phyloP scores from a whole-genome alignment of 139 green algal species.

The Chlorella sp. region DNA sequence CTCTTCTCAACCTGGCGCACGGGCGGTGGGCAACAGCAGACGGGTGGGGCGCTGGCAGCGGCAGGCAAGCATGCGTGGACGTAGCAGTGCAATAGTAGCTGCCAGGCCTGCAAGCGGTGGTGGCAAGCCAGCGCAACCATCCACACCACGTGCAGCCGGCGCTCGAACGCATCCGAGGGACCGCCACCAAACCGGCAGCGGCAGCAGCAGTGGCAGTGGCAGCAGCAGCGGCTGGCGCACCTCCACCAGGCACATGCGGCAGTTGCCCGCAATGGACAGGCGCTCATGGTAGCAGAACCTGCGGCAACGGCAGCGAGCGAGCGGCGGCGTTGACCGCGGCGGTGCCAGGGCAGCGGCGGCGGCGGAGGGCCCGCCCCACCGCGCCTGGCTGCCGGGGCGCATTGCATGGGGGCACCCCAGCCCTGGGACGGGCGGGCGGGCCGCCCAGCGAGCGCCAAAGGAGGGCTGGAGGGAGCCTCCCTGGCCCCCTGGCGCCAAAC shows the following conservation, averaged over 20 bases:
- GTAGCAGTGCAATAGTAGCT: not conserved
- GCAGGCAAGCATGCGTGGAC: not conserved
- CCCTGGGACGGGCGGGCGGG: too few relatives aligned
- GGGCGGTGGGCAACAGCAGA: not conserved
- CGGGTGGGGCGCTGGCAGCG: not conserved
- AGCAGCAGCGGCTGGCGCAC: slow-evolving; percentile 47
- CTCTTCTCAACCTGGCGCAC: slow-evolving; percentile 89
- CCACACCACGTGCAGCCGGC: not conserved
- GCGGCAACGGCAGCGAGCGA: not conserved
- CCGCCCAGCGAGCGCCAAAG: too few relatives aligned
- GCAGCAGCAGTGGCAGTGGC: not conserved
- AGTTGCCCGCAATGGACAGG: slow-evolving; percentile 98
- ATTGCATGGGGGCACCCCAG: too few relatives aligned
- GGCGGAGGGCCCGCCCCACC: too few relatives aligned
- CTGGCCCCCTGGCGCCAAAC: not conserved
- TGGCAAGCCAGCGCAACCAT: not conserved
- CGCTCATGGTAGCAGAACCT: slow-evolving; percentile 99
- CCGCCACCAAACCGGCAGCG: too few relatives aligned
- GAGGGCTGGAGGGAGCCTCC: too few relatives aligned
- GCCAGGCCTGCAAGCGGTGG: not conserved
- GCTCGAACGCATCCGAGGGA: too few relatives aligned
- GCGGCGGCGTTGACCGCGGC: too few relatives aligned
- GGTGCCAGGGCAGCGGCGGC: too few relatives aligned
- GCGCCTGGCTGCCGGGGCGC: too few relatives aligned
- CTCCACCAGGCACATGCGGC: slow-evolving; percentile 99